Evolutionary conservation across 1,284 basidiomycete species (phyloP).

Genomic region (Fomitopsis palustris): DNA sequence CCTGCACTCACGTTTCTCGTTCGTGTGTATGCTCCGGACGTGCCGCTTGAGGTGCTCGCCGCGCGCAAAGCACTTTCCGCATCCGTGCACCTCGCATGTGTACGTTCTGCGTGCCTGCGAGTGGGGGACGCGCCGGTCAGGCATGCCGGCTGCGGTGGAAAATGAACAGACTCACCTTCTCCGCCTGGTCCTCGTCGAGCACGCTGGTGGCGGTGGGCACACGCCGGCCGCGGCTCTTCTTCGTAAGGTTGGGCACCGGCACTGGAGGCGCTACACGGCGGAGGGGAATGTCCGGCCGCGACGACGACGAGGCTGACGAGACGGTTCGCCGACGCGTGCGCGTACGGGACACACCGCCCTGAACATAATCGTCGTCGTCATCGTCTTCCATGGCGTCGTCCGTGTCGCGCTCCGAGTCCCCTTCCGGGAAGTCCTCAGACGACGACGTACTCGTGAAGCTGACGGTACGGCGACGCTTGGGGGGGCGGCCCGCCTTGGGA

Average conservation of each 20-base stretch:
- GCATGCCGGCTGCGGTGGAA: slow-evolving; percentile 8
- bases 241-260: slow-evolving; percentile 69
- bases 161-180: slow-evolving; percentile 22
- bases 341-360: slow-evolving; percentile 27
- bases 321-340: slow-evolving; percentile 16
- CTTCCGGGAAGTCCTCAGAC: slow-evolving; percentile 17
- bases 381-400: slow-evolving; percentile 22
- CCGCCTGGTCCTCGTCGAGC: slow-evolving; percentile 33
- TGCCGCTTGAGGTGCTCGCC: slow-evolving; percentile 81
- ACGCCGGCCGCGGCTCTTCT: slow-evolving; percentile 66
- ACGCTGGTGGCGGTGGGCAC: slow-evolving; percentile 57
- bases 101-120: slow-evolving; percentile 53
- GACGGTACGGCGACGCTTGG: slow-evolving; percentile 18
- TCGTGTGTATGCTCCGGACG: slow-evolving; percentile 74
- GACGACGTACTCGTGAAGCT: slow-evolving; percentile 21
- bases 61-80: slow-evolving; percentile 75
- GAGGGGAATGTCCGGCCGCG: slow-evolving; percentile 1
- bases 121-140: slow-evolving; percentile 23
- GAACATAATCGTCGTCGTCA: slow-evolving; percentile 33
- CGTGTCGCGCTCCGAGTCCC: slow-evolving; percentile 26
- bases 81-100: slow-evolving; percentile 68
- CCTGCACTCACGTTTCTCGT: slow-evolving; percentile 68
- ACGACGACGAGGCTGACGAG: slow-evolving; percentile 11
- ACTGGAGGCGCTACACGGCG: slow-evolving; percentile 48
- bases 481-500: neutral